These are phyloP conservation scores for Kwoniella sp. DNA, from an alignment of 768 basidiomycete species.

Conservation along the genomic window DNA sequence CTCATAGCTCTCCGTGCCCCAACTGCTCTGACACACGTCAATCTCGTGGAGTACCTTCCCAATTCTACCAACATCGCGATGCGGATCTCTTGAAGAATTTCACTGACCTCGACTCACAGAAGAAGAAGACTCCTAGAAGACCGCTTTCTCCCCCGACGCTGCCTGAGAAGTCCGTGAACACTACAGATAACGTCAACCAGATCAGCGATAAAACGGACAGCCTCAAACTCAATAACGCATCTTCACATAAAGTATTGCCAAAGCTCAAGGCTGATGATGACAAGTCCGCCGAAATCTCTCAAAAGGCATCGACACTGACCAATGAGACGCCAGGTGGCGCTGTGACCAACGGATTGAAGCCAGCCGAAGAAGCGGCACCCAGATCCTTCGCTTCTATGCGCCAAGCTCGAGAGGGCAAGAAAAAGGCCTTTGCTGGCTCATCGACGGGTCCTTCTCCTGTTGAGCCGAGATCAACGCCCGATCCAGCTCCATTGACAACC, in stretches of 20 bases:
- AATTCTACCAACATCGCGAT: too few species aligned
- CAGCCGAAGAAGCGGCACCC: background rate
- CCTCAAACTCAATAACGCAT: background rate
- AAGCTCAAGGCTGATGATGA: too few species aligned
- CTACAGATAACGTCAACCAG: background rate
- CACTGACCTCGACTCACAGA: background rate
- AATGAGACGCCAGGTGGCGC: too few species aligned
- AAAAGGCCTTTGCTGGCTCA: slow-evolving; percentile 20
- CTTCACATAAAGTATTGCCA: too few species aligned
- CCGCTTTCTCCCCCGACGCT: slow-evolving; percentile 17
- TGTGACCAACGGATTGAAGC: too few species aligned
- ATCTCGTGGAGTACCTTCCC: too few species aligned
- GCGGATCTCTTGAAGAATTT: too few species aligned
- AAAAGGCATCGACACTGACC: too few species aligned
- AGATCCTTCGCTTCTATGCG: slow-evolving; percentile 21
- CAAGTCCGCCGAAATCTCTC: too few species aligned
- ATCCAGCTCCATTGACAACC: slow-evolving; percentile 3
- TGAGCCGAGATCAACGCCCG: too few species aligned
- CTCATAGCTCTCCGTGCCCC: background rate
- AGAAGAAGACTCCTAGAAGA: slow-evolving; percentile 12
- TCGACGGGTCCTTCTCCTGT: too few species aligned
- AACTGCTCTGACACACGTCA: background rate
- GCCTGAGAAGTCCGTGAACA: background rate
- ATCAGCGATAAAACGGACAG: background rate
- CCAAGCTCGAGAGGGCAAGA: slow-evolving; percentile 19